A percentile compares a stretch with the other conserved stretches of the same genome.
Conservation (phyloP, 495 filamentous ascomycete species). For the Podospora didyma region DNA sequence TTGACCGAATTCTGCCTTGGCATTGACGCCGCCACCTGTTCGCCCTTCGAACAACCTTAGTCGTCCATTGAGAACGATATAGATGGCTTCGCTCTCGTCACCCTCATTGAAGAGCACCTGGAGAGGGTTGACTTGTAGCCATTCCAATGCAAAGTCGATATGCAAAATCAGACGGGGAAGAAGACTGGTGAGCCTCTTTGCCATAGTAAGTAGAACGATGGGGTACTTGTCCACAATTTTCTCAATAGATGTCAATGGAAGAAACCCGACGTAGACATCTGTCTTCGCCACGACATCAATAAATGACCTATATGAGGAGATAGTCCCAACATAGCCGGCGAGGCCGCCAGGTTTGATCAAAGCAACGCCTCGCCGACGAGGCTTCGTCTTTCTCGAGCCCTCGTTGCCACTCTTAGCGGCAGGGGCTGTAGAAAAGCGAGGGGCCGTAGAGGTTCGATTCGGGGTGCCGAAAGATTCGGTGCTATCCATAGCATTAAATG, state of each 20-base stretch:
- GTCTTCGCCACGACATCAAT: slow-evolving; percentile 97
- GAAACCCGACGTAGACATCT: slow-evolving; percentile 96
- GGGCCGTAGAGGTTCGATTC: slow-evolving; percentile 16
- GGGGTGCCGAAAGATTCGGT: slow-evolving; percentile 24
- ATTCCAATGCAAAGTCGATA: slow-evolving; percentile 96
- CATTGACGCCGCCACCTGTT: slow-evolving; percentile 75
- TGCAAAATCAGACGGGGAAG: slow-evolving; percentile 90
- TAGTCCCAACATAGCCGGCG: slow-evolving; percentile 87
- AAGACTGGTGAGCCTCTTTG: slow-evolving; percentile 84
- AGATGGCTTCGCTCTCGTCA: slow-evolving; percentile 97
- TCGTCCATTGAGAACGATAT: slow-evolving; percentile 92
- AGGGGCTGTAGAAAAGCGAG: slow-evolving; percentile 13
- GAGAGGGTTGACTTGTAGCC: slow-evolving; percentile 93
- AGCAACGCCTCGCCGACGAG: slow-evolving; percentile 62
- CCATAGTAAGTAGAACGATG: slow-evolving; percentile 89
- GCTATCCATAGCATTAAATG: slow-evolving; percentile 31
- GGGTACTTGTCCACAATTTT: slow-evolving; percentile 89
- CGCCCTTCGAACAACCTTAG: slow-evolving; percentile 75
- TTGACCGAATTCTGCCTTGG: slow-evolving; percentile 90
- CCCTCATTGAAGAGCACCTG: slow-evolving; percentile 91
- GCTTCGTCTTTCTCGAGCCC: slow-evolving; percentile 15
- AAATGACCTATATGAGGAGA: slow-evolving; percentile 93
- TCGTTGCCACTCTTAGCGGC: slow-evolving; percentile 13
- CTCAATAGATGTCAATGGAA: slow-evolving; percentile 81
- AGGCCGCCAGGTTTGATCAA: slow-evolving; percentile 93